Conservation (phyloP, 2,329 filamentous ascomycete species). For the Alternaria sp. region DNA sequence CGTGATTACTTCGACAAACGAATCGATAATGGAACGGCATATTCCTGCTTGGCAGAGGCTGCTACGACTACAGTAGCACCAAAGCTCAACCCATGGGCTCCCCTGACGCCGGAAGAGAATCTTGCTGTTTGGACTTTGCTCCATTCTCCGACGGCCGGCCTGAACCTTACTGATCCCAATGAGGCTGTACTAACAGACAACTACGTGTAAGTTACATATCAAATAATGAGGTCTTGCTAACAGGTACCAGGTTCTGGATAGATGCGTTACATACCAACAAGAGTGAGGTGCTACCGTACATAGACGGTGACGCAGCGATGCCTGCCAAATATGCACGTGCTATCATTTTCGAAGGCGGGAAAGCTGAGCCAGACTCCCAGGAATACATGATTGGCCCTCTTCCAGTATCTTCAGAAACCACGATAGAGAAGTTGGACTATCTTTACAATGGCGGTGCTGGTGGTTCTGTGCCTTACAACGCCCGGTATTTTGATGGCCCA, state of each 20-base stretch:
- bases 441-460: constrained; percentile 49
- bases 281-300: constrained; percentile 55
- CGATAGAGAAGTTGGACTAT: constrained; percentile 37
- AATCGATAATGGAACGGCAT: constrained; percentile 15
- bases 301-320: constrained; percentile 48
- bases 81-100: constrained; percentile 54
- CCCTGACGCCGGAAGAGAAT: constrained; percentile 52
- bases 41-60: constrained; percentile 22
- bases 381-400: constrained; percentile 59
- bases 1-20: constrained; percentile 29
- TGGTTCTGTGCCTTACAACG: constrained; percentile 40
- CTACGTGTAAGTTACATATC: constrained; percentile 42
- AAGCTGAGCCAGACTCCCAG: constrained; percentile 54
- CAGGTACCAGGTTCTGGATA: constrained; percentile 49
- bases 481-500: constrained; percentile 33
- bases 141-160: constrained; percentile 50
- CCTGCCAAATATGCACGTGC: constrained; percentile 58
- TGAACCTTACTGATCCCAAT: constrained; percentile 57
- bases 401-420: constrained; percentile 49
- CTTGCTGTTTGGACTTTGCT: constrained; percentile 49
- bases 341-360: constrained; percentile 57
- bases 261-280: constrained; percentile 62
- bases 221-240: not conserved
- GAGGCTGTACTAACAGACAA: constrained; percentile 56
- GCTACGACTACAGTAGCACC: constrained; percentile 42